Conservation (phyloP, 352 stramenopile species). For the Globisporangium recalcitrans region DNA sequence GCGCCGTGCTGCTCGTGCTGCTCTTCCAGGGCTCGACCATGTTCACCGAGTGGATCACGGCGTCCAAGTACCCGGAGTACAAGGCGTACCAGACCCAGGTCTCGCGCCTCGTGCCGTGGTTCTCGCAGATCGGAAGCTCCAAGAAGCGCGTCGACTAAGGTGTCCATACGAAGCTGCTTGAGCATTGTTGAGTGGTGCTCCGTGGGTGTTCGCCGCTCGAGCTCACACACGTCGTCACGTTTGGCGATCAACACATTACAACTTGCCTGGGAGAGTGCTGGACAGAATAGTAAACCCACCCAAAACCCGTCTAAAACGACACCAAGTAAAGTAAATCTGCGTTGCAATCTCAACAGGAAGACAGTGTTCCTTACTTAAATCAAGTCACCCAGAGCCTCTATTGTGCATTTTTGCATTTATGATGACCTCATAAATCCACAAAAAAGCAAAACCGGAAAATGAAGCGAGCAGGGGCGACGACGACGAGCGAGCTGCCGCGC, state of each 20-base stretch:
- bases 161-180: background rate
- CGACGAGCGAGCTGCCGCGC: conserved; percentile 30
- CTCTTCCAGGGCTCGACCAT: conserved; percentile 89
- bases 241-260: no score
- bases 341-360: no score
- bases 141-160: conserved; percentile 11
- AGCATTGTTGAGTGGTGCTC: background rate
- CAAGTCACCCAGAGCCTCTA: no score
- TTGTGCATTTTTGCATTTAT: no score
- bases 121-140: conserved; percentile 14
- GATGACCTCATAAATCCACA: no score
- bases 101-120: conserved; percentile 63
- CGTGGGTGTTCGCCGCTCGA: no score
- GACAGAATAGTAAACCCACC: no score
- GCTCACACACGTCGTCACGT: no score
- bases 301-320: no score
- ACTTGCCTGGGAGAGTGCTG: no score
- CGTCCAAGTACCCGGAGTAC: conserved; percentile 88
- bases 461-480: conserved; percentile 16
- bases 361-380: no score
- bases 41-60: conserved; percentile 89
- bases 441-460: conserved; percentile 10
- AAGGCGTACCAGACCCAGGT: conserved; percentile 76
- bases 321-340: no score
- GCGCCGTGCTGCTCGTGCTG: conserved; percentile 74